Percentiles rank a stretch among this genome's conserved stretches.
phyloP scores from a whole-genome alignment of 768 basidiomycete genomes.

The Russula virescens region DNA sequence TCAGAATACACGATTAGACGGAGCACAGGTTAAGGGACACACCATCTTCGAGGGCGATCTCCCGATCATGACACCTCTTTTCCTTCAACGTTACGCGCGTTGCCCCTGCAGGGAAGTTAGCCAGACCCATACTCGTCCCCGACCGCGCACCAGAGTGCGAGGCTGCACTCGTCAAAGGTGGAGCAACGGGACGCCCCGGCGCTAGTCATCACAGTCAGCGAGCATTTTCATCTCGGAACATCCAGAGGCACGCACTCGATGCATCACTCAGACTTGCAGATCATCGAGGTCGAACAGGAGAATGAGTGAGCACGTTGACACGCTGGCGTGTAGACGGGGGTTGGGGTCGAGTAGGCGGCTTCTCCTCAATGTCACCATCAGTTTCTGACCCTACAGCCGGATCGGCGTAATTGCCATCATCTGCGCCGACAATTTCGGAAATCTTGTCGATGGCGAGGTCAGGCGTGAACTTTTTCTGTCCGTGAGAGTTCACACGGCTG shows the following conservation, averaged over 20 bases:
- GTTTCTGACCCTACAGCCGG: conserved; percentile 35
- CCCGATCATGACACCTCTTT: conserved; percentile 33
- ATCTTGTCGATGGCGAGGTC: conserved; percentile 43
- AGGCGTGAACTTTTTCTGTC: conserved; percentile 21
- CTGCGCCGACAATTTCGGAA: conserved; percentile 40
- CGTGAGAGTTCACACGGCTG: conserved; percentile 23
- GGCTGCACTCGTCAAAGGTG: conserved; percentile 4
- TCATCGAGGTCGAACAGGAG: conserved; percentile 55
- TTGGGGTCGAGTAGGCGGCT: conserved; percentile 9
- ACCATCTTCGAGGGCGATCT: conserved; percentile 39
- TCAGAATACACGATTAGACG: background rate
- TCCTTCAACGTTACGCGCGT: conserved; percentile 43
- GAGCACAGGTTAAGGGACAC: conserved; percentile 32
- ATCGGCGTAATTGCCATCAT: conserved; percentile 34
- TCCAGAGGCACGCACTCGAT: conserved; percentile 31
- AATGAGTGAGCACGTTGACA: conserved; percentile 31
- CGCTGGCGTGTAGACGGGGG: conserved; percentile 26
- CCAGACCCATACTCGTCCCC: conserved; percentile 38
- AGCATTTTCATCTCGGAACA: background rate
- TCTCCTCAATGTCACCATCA: conserved; percentile 34
- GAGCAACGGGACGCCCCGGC: conserved; percentile 13
- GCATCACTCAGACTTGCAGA: conserved; percentile 78
- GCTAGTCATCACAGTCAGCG: conserved; percentile 2
- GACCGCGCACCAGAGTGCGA: conserved; percentile 33
- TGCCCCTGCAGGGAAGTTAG: conserved; percentile 29